A percentile compares a stretch with the other conserved stretches of the same genome.
These are phyloP conservation scores for Ophiostoma sp. DNA, from an alignment of 2,329 filamentous ascomycete genomes.

Conservation along the genomic window DNA sequence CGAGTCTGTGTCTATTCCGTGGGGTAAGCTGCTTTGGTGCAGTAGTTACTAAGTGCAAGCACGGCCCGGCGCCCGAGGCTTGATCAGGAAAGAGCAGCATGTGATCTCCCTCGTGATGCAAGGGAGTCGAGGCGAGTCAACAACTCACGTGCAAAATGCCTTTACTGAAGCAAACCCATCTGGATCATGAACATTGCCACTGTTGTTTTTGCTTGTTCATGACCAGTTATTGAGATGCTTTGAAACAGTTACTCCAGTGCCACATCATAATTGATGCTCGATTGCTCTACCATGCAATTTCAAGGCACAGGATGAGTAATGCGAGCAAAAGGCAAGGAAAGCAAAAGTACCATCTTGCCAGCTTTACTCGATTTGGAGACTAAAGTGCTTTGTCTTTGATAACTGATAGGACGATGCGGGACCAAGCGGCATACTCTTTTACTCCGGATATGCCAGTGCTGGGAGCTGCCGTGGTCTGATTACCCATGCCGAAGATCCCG, in stretches of 20 bases:
- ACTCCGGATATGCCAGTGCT: slow-evolving; percentile 5
- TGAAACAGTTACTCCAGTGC: neutral
- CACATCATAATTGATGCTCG: too few species aligned
- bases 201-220: neutral
- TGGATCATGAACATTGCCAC: too few species aligned
- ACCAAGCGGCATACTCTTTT: neutral
- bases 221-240: neutral
- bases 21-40: neutral
- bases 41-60: neutral
- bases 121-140: neutral
- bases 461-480: slow-evolving; percentile 16
- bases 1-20: neutral
- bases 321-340: neutral
- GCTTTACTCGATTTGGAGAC: neutral
- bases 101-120: neutral
- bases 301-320: neutral
- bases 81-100: neutral
- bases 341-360: neutral
- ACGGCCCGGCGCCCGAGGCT: slow-evolving; percentile 11
- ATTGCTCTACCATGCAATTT: neutral
- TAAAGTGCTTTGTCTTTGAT: neutral
- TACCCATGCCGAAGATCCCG: slow-evolving; percentile 17
- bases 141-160: neutral
- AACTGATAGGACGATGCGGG: neutral
- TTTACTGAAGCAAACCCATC: neutral